These are phyloP conservation scores for Pestalotiopsis sp. DNA, from an alignment of 2,329 filamentous ascomycete genomes.

Conservation along the genomic window DNA sequence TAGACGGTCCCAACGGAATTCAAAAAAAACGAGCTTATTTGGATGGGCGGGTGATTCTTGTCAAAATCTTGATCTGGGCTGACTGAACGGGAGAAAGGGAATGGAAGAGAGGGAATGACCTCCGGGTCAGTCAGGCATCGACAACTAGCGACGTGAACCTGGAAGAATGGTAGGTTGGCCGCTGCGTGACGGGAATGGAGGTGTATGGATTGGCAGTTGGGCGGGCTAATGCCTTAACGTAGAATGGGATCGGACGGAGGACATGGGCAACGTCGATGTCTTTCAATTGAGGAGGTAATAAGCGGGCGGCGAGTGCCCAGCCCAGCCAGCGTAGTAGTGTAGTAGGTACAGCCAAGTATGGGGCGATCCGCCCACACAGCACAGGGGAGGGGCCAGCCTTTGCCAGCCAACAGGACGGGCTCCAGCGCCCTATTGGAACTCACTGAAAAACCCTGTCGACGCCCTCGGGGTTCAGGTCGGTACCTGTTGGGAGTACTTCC, in stretches of 20 bases:
- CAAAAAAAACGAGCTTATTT: constrained; percentile 15
- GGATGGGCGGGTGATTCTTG: not conserved
- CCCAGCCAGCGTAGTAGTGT: not conserved
- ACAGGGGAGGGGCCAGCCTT: no score
- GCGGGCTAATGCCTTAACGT: not conserved
- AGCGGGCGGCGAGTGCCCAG: not conserved
- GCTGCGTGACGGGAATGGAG: not conserved
- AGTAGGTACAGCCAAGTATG: not conserved
- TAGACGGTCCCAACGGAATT: constrained; percentile 20
- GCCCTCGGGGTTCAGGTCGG: not conserved
- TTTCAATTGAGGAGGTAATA: not conserved
- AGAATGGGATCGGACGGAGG: not conserved
- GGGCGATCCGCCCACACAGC: not conserved
- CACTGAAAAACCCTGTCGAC: not conserved
- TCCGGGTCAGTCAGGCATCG: constrained; percentile 5
- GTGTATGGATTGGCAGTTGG: not conserved
- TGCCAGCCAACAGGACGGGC: no score
- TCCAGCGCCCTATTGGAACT: not conserved
- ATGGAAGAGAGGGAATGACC: constrained; percentile 2
- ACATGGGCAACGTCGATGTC: not conserved
- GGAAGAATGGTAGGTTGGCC: not conserved
- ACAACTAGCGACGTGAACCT: not conserved
- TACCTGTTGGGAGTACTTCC: not conserved
- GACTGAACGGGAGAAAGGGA: not conserved
- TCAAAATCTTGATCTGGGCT: not conserved